Base-by-base conservation (phyloP, 1,284 basidiomycete species). In the Apiotrichum montevideense region DNA sequence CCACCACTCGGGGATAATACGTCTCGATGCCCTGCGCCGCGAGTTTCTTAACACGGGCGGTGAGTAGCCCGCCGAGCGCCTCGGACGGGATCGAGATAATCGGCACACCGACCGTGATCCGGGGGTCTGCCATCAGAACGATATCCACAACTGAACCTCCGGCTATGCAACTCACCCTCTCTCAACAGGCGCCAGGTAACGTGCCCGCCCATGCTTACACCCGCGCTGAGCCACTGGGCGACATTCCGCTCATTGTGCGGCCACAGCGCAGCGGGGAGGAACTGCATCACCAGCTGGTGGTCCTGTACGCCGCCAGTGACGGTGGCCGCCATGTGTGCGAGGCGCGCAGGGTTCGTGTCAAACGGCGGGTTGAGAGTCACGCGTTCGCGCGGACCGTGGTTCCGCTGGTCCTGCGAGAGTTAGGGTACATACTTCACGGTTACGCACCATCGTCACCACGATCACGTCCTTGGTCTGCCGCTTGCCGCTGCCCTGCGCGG, bases 11-110 rank as follows among this genome's bases (percentile, higher is more conserved):
- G 52, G 52, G 50, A 21, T 42, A 35, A 41, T 51, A 33, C 4
- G 50, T 51, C n/a, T n/a, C 4, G 41, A 51, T 51, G 1, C 50
- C 50, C 40, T 51, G 50, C 8, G 50, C 40, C 33, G 79, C 0
- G 87, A 88, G 61, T 86, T 80, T 61, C 81, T 78, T n/a, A 63
- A 15, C 0, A 32, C 88, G 84, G n/a, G 79, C 76, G 9, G 78
- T 72, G 61, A 90, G 65, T 49, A 66, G 66, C 9, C 58, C 82
- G 2, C 88, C 79, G 34, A 79, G 77, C 29, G 81, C 70, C 65
- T 84, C 88, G 75, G 90, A 85, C 0, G 90, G 88, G 59, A 87
- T 88, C 34, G 87, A 88, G 59, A 82, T 81, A 61, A 83, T 79
- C 1, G 89, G 86, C 34, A 92, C 84, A 1, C 86, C 89, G 48